Evolutionary conservation across 176 grass and related monocot species (phyloP), one percentile per base, ranked within the genome.

Genomic region (Coix lacrymajobi): DNA sequence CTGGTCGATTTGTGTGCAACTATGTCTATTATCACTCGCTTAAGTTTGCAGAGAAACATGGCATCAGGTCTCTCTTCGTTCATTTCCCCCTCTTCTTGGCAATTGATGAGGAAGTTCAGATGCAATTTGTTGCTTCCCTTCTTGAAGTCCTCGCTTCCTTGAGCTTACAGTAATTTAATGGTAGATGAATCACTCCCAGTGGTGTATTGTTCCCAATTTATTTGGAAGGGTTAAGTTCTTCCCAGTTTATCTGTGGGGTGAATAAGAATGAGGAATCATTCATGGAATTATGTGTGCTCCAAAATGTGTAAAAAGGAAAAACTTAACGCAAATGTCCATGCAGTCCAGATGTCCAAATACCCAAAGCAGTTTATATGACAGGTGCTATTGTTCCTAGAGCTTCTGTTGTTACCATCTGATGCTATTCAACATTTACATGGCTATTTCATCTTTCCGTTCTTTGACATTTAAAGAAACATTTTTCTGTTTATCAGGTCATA

Each of bases 11-110:
- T 58, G 90, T 96, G 43, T 96, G 93, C 88, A 92, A 96, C 66
- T 96, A 90, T 88, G 88, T 92, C 38, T 96, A 96, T 41, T 96
- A 96, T 31, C 93, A 92, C 71, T 96, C 93, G 22, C 90, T 96
- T 81, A 84, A 80, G 77, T 96, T 96, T 32, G 79, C 93, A 31
- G 93, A 91, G 79, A 81, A 89, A 41, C 84, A 80, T 62, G 73
- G 60, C 17, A 96, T 96, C 66, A 74, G 84, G 37, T 96, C 93
- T 28, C 71, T 96, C 26, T 96, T 96, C 64, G 93, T 96, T 61
- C 93, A 96, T 82, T 84, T 96, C 62, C 93, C 93, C 31, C 93
- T 96, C 74, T 96, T 96, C 71, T 70, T 74, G 14, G 79, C 88
- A 48, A 87, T 96, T 63, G 80, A 92, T 71, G 88, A 96, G 85